Evolutionary conservation across 768 basidiomycete genomes (phyloP).

Genomic region (Thelephora ganbajun): DNA sequence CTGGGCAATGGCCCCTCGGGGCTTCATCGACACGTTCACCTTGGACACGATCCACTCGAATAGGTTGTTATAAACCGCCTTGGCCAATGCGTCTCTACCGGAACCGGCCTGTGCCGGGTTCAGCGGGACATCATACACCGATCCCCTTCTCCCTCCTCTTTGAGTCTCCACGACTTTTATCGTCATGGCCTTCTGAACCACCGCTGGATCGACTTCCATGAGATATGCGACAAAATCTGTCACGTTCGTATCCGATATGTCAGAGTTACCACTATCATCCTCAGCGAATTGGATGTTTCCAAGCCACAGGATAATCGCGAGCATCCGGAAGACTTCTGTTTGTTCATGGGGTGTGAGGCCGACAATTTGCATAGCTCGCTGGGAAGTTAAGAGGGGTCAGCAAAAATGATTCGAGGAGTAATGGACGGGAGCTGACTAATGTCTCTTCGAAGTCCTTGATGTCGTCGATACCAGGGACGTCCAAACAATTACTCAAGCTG

Average conservation of each 20-base stretch:
- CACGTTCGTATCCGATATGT: slow-evolving; percentile 70
- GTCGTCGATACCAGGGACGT: slow-evolving; percentile 88
- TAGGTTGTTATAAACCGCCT: slow-evolving; percentile 95
- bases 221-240: slow-evolving; percentile 92
- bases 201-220: slow-evolving; percentile 70
- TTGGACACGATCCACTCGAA: slow-evolving; percentile 99
- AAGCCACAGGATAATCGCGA: slow-evolving; percentile 87
- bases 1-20: slow-evolving; percentile 55
- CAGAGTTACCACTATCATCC: slow-evolving; percentile 79
- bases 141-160: slow-evolving; percentile 83
- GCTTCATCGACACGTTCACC: slow-evolving; percentile 93
- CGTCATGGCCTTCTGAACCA: slow-evolving; percentile 81
- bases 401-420: neutral
- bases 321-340: slow-evolving; percentile 83
- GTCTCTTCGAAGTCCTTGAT: slow-evolving; percentile 79
- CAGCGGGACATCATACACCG: slow-evolving; percentile 91
- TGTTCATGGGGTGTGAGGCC: slow-evolving; percentile 81
- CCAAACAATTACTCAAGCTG: slow-evolving; percentile 80
- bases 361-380: slow-evolving; percentile 91
- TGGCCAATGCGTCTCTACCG: slow-evolving; percentile 83
- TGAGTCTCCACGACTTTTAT: slow-evolving; percentile 84
- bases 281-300: slow-evolving; percentile 90
- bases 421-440: slow-evolving; percentile 36
- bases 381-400: slow-evolving; percentile 6
- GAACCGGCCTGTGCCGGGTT: slow-evolving; percentile 86